Base-by-base conservation (phyloP, 768 basidiomycete genomes). In the Suillus clintonianus region DNA sequence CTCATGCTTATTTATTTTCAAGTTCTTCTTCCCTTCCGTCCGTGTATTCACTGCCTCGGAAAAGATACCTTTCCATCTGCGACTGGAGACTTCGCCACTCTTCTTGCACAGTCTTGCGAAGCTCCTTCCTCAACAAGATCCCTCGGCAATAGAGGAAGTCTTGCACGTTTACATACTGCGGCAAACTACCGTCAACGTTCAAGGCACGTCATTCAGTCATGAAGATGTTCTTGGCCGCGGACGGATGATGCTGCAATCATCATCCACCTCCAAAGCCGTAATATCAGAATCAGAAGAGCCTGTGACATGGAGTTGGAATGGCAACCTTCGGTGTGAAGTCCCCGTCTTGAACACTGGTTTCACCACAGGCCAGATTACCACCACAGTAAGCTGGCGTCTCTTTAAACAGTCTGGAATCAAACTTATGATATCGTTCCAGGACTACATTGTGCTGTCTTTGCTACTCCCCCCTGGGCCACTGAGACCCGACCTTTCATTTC, bases 61-160 rank as follows among this genome's bases (percentile, higher is more conserved):
- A 62, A 78, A 73, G 8, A 86, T 91, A 17, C 88, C 89, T 1
- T 88, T 90, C 73, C 87, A 89, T 68, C 67, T 91, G 43, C 88
- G 89, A 63, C 76, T 91, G 24, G 80, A 77, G 47, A 87, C 82
- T 77, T 78, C 65, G 72, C 76, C 43, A 72, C 83, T 68, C 68
- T 86, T 70, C 57, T 45, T 77, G 43, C 59, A 37, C 32, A 69
- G 37, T 36, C 59, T 70, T 36, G 62, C 67, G 1, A 27, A 50
- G 15, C 57, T 62, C 39, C 47, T 51, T 15, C 48, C 64, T 41
- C 63, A 58, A 37, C 55, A 32, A 11, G 62, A 73, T 61, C 56
- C 55, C 45, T 68, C 39, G 63, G 67, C 57, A 67, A 60, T 30
- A 41, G 24, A 41, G 17, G 39, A 27, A 13, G 69, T 78, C 36